Evolutionary conservation across 2,329 filamentous ascomycete species (phyloP).

Genomic region (Cladosporium sphaerospermum): DNA sequence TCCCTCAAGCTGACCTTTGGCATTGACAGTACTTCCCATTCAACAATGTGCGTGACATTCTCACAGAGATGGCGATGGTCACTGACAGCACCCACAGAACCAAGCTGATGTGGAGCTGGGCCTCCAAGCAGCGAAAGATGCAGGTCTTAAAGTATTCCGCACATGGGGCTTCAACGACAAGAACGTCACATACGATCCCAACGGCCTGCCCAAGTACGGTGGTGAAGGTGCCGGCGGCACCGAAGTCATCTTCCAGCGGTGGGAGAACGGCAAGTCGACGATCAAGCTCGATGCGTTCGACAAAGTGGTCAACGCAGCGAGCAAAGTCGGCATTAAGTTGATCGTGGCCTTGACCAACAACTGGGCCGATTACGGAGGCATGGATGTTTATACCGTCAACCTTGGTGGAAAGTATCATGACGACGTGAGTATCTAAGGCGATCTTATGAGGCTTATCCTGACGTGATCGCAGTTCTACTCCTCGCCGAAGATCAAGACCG

Average conservation of each 20-base stretch:
- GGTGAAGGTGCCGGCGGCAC: slow-evolving; percentile 45
- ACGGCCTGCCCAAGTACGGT: slow-evolving; percentile 48
- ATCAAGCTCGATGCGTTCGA: slow-evolving; percentile 45
- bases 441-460: neutral
- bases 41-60: slow-evolving; percentile 38
- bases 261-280: slow-evolving; percentile 41
- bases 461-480: slow-evolving; percentile 14
- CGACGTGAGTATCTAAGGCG: slow-evolving; percentile 29
- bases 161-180: slow-evolving; percentile 56
- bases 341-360: slow-evolving; percentile 52
- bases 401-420: slow-evolving; percentile 48
- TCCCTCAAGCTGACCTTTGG: neutral
- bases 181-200: slow-evolving; percentile 41
- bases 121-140: slow-evolving; percentile 41
- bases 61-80: neutral
- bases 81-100: slow-evolving; percentile 31
- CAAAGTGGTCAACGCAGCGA: slow-evolving; percentile 47
- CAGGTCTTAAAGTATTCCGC: slow-evolving; percentile 48
- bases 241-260: slow-evolving; percentile 44
- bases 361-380: slow-evolving; percentile 56
- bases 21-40: slow-evolving; percentile 39
- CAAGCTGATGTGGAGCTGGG: slow-evolving; percentile 44
- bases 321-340: slow-evolving; percentile 47
- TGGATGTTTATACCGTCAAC: slow-evolving; percentile 54
- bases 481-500: slow-evolving; percentile 12